Evolutionary conservation across 192 early-diverging fungal species (phyloP).

Genomic region (Coemansia sp.): DNA sequence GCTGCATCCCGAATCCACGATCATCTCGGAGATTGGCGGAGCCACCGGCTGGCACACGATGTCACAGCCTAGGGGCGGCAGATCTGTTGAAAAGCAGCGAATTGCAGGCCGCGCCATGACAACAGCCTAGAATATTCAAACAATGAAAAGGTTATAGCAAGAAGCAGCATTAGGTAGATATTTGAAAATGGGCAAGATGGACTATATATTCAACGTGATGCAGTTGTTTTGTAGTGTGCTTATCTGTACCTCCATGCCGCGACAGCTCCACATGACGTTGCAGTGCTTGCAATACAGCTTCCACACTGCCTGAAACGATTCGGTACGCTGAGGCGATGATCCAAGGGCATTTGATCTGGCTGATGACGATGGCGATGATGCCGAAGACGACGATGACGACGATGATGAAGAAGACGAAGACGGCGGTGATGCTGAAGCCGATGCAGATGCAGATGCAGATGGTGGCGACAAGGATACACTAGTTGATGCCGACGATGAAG

Average conservation of each 20-base stretch:
- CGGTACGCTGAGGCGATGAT: conserved; percentile 13
- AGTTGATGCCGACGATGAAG: background rate
- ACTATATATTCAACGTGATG: too few species aligned
- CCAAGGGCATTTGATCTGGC: background rate
- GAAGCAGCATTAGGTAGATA: background rate
- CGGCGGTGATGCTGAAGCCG: background rate
- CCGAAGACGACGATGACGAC: conserved; percentile 3
- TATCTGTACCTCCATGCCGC: conserved; percentile 44
- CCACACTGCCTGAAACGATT: conserved; percentile 54
- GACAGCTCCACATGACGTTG: conserved; percentile 46
- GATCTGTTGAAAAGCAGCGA: conserved; percentile 47
- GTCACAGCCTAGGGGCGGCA: conserved; percentile 50
- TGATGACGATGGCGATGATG: background rate
- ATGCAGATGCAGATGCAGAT: background rate
- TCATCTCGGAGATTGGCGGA: conserved; percentile 31
- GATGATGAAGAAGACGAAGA: background rate
- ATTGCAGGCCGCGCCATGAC: conserved; percentile 51
- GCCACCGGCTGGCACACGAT: conserved; percentile 45
- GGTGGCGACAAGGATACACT: background rate
- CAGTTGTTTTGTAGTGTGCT: too few species aligned
- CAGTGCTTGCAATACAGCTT: conserved; percentile 49
- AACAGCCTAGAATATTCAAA: conserved; percentile 23
- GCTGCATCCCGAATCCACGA: conserved; percentile 31
- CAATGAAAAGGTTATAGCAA: background rate
- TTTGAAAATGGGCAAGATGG: too few species aligned